Base-by-base conservation (phyloP, 129 eudicot genomes). In the Flaveria sonorensis region DNA sequence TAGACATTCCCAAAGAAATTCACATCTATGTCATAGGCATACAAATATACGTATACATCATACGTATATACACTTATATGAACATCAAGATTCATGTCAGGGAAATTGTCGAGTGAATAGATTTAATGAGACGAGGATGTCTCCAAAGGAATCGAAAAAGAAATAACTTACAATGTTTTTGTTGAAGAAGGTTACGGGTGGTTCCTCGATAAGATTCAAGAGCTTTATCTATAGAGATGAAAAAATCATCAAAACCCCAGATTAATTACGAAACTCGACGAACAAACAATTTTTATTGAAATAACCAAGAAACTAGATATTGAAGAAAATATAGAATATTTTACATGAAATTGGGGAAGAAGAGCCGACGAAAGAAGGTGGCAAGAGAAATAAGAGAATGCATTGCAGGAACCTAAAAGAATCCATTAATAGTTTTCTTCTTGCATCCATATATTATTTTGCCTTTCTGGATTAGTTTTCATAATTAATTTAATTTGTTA, bases 111-210 rank as follows among this genome's bases (percentile, higher is more conserved):
- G 16, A 4, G 45, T 39, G n/a, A 18, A 39, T 14, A 20, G n/a
- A 46, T 24, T 24, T 24, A 47, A 63, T 10, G 7, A 55, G 13
- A 14, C 21, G 2, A 73, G 30, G 13, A 0, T 71, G 47, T 10
- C 61, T 77, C 20, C 2, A 36, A 57, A 3, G 2, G 12, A 11
- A 57, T 56, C 30, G 13, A 23, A 48, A 69, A 30, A 23, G 52
- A 63, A 7, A 18, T 57, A 60, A 39, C 84, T 21, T 71, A 91
- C 90, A 24, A 66, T 78, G 68, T 87, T 79, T 84, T 40, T 83
- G 85, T 56, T 89, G 97, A 77, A 92, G 91, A 79, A 92, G 92
- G 75, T 74, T 55, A 59, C 97, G 96, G 6, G 87, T 87, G 0
- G 77, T 47, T 0, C 72, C 73, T 60, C 64, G 70, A 47, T 63